Percentiles rank a stretch among this genome's conserved stretches.
Conservation (phyloP, 495 filamentous ascomycete species). For the Penicillium coprophilum region DNA sequence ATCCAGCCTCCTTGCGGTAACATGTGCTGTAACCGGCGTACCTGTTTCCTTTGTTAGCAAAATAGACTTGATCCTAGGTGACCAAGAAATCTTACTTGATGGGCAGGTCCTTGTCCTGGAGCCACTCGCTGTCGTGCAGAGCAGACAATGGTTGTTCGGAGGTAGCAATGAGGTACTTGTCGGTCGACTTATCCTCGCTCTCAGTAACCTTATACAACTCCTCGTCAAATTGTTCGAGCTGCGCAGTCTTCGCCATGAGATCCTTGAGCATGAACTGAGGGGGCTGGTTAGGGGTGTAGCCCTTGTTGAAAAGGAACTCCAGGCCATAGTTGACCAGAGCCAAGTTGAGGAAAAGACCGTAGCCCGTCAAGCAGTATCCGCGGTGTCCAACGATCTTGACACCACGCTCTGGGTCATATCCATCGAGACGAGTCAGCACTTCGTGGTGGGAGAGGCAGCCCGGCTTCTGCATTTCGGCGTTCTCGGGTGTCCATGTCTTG, state of each 20-base stretch:
- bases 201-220: conserved; percentile 95
- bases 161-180: conserved; percentile 98
- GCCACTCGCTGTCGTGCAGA: conserved; percentile 91
- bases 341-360: conserved; percentile 91
- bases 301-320: conserved; percentile 73
- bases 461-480: conserved; percentile 65
- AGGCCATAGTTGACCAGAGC: conserved; percentile 92
- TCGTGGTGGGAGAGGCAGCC: conserved; percentile 89
- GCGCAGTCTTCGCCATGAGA: conserved; percentile 98
- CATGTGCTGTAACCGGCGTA: conserved; percentile 94
- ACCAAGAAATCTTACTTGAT: conserved; percentile 58
- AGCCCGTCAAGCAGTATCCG: conserved; percentile 86
- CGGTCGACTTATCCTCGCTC: conserved; percentile 71
- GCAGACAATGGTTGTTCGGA: conserved; percentile 94
- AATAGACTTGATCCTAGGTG: background rate
- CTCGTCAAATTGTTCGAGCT: conserved; percentile 96
- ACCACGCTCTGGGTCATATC: conserved; percentile 90
- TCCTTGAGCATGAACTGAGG: conserved; percentile 96
- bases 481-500: conserved; percentile 76
- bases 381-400: conserved; percentile 94
- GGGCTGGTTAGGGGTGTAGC: conserved; percentile 86
- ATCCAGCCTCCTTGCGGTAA: conserved; percentile 91
- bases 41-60: conserved; percentile 30
- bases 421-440: conserved; percentile 81
- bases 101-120: conserved; percentile 78